phyloP scores from a whole-genome alignment of 257 asterid species.

The Solanum paucissectum region DNA sequence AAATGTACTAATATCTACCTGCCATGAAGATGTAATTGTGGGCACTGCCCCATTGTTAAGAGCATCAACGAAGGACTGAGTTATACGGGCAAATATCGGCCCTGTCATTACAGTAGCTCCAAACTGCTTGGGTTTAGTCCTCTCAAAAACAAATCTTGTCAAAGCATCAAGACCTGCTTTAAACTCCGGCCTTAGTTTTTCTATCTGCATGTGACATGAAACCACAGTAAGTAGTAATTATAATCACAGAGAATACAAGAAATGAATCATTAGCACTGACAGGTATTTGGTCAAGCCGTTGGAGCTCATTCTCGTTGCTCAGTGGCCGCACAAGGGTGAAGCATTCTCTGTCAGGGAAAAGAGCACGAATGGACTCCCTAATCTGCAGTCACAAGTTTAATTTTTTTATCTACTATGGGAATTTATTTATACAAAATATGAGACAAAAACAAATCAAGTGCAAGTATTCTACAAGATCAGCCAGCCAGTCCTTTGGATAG shows the following conservation, averaged over 20 bases:
- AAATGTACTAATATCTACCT: constrained; percentile 24
- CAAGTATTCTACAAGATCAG: background rate
- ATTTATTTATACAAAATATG: background rate
- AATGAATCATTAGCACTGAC: constrained; percentile 29
- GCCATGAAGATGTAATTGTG: constrained; percentile 96
- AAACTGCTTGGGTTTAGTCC: constrained; percentile 93
- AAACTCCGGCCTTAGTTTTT: constrained; percentile 79
- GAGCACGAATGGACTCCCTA: constrained; percentile 97
- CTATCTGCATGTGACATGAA: constrained; percentile 38
- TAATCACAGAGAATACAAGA: background rate
- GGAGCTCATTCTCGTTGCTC: constrained; percentile 79
- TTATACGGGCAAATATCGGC: constrained; percentile 81
- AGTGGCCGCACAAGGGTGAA: constrained; percentile 90
- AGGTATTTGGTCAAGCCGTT: constrained; percentile 73
- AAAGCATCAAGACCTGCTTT: constrained; percentile 82
- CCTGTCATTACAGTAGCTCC: constrained; percentile 96
- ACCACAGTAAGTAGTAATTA: background rate
- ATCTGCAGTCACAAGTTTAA: constrained; percentile 35
- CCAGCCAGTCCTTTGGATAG: background rate
- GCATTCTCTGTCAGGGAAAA: constrained; percentile 97
- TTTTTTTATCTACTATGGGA: background rate
- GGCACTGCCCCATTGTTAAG: constrained; percentile 97
- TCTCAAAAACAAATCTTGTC: constrained; percentile 81
- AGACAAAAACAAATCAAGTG: background rate
- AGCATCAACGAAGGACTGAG: constrained; percentile 92